Conservation (phyloP, 352 stramenopile species). For the Globisporangium carolinianum region DNA sequence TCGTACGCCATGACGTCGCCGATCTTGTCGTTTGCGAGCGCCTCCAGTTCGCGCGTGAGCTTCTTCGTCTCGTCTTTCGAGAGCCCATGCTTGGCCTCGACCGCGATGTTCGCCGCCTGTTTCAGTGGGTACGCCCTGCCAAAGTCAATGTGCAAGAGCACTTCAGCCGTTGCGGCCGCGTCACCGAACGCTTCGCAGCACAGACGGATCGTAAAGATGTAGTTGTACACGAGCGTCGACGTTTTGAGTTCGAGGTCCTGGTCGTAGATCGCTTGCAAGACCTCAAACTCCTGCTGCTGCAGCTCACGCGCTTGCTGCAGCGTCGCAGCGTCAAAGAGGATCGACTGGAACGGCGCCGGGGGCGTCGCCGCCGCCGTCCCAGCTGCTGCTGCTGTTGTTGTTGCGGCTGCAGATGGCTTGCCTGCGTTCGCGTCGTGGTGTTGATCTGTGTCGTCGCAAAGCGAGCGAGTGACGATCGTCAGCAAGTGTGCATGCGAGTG, state of each 20-base stretch:
- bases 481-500: background rate
- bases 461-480: background rate
- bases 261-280: conserved; percentile 80
- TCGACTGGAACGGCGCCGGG: conserved; percentile 13
- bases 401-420: background rate
- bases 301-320: conserved; percentile 49
- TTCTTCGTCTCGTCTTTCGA: conserved; percentile 59
- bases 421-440: background rate
- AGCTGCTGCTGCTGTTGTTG: background rate
- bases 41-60: conserved; percentile 49
- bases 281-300: conserved; percentile 75
- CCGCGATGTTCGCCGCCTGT: conserved; percentile 54
- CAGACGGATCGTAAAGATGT: conserved; percentile 82
- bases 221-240: conserved; percentile 69
- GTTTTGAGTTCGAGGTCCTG: conserved; percentile 58
- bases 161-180: conserved; percentile 40
- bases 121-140: conserved; percentile 57
- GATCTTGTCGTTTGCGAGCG: conserved; percentile 53
- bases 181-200: conserved; percentile 33
- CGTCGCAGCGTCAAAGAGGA: conserved; percentile 29
- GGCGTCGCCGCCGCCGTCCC: background rate
- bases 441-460: background rate
- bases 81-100: conserved; percentile 64
- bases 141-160: conserved; percentile 73
- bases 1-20: conserved; percentile 79